Base-by-base conservation (phyloP, 129 eudicot species). In the Flaveria linearis region DNA sequence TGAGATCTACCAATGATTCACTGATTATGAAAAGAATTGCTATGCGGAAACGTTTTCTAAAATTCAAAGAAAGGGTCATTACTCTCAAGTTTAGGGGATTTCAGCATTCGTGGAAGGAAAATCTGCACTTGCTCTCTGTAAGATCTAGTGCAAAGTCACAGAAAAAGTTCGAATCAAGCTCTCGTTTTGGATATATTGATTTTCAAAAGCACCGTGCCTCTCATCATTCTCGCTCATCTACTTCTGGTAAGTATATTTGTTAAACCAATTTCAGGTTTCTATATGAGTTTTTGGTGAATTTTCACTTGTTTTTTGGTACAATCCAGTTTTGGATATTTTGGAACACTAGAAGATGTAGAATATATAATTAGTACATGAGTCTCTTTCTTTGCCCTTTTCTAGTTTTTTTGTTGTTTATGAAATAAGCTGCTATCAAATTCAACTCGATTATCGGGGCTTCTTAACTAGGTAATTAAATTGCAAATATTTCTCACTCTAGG, bases 81-180 rank as follows among this genome's bases (percentile, higher is more conserved):
- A 73, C 84, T 11, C 80, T 88, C 17, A 91, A 95, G 85, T 95
- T 86, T 80, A 82, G 86, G 53, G 89, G 85, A 8, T 80, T 86
- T 78, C 96, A 83, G 68, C 84, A 95, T 71, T 83, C 87, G 26
- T 95, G 97, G 97, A 91, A 89, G 80, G 91, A 91, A 85, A 89
- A 88, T 50, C 63, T 88, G 68, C 89, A 81, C 7, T 47, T 83
- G 73, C 92, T 86, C 69, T 88, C 97, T 47, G 41, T 87, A 84
- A 95, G 79, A 78, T 42, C 71, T 26, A 85, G 87, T 9, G 69
- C 72, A 14, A 95, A 87, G 80, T 69, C 92, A 15, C 99, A 89
- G 55, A 94, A 89, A 81, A 94, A 85, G 81, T 76, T 83, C 42
- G 99, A 91, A 36, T 69, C 67, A 51, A 74, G 85, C 62, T 74